phyloP scores from a whole-genome alignment of 163 green algal species.

The Chlorella variabilis region DNA sequence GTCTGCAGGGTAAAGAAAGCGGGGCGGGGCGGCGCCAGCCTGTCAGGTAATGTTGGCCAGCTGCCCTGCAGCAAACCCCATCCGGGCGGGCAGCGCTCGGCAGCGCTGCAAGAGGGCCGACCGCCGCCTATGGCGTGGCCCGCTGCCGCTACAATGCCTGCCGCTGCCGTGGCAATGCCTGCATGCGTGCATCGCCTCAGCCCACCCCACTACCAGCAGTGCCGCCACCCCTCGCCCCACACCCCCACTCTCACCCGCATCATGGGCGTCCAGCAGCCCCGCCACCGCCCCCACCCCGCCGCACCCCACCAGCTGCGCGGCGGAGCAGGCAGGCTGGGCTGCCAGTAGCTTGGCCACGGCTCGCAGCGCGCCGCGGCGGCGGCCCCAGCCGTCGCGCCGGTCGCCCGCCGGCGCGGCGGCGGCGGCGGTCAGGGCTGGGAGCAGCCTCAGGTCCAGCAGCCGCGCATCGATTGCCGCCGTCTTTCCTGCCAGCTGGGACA shows the following conservation, averaged over 20 bases:
- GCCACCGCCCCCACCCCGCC: neutral
- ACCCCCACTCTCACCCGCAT: neutral
- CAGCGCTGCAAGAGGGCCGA: too few relatives aligned
- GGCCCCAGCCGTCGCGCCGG: conserved; percentile 7
- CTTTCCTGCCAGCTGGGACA: conserved; percentile 16
- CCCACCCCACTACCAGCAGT: too few relatives aligned
- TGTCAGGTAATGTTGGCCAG: too few relatives aligned
- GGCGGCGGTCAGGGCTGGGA: neutral
- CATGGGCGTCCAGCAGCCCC: neutral
- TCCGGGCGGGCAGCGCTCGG: too few relatives aligned
- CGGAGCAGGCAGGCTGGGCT: neutral
- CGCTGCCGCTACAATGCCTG: too few relatives aligned
- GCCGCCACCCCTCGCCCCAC: neutral
- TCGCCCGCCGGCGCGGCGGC: neutral
- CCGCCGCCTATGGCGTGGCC: too few relatives aligned
- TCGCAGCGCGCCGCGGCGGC: conserved; percentile 3
- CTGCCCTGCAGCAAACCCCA: too few relatives aligned
- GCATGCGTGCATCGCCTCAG: too few relatives aligned
- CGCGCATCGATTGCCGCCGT: neutral
- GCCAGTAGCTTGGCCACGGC: conserved; percentile 15
- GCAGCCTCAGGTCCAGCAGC: conserved; percentile 2
- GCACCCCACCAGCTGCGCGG: conserved; percentile 16
- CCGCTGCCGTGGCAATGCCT: neutral
- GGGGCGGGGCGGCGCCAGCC: too few relatives aligned
- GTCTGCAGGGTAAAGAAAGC: neutral